Base-by-base conservation (phyloP, 805 yeast genomes). In the Kluyveromyces starmeri region DNA sequence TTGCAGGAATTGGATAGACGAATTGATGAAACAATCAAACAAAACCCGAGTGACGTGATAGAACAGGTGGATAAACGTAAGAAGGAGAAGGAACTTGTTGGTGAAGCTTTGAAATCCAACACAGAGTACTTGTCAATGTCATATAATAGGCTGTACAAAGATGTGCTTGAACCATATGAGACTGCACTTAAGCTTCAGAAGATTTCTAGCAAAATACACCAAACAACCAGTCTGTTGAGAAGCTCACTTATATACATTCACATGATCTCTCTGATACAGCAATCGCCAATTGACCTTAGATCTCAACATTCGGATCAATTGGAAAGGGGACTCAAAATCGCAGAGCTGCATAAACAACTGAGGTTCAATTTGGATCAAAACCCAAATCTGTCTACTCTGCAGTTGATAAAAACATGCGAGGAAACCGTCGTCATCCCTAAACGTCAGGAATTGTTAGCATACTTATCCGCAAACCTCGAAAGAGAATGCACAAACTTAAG, bases 201-300 rank as follows among this genome's bases (percentile, higher is more conserved):
- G n/a, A 55, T 50, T 4, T 41, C 55, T 19, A 46, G 50, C 38
- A 56, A 55, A 34, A 45, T 56, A 16, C 59, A 56, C 36, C 60
- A 56, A 37, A 54, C 60, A 5, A 48, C 58, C 4, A 51, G 42
- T 22, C 32, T 55, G 7, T 36, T 56, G 30, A 47, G 60, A 34
- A 58, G 53, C 28, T 45, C 53, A 4, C 39, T 54, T 18, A 39
- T 53, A 13, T 51, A 47, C 27, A 27, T 53, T 10, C 58, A 55
- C 36, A 37, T 55, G 32, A 39, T 48, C 1, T 42, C 46, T 14
- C 49, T 46, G 36, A 39, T 55, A 11, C 39, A 44, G 26, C n/a
- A 33, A 12, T 16, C 48, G 15, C 27, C 32, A 6, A 12, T 34
- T 13, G 20, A 20, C 22, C 6, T 18, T 14, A 18, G 31, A 18